Percentiles rank a stretch among this genome's conserved stretches.
Conservation (phyloP, 202 grass and related monocot species). For the Cymbopogon flexuosus region DNA sequence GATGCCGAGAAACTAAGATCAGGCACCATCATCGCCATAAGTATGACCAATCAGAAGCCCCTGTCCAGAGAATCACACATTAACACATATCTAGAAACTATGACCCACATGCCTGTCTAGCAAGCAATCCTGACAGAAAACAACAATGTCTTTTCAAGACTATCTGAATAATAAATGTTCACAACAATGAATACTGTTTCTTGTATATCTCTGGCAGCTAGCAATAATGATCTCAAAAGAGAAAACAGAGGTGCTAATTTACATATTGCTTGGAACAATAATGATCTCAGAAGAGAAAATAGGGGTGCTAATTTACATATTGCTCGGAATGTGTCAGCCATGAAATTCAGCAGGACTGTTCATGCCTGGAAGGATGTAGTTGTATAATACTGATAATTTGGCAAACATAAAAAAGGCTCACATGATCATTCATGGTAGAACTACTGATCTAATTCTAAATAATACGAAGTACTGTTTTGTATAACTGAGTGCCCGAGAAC, state of each 20-base stretch:
- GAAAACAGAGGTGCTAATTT: not conserved
- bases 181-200: not conserved
- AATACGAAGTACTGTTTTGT: not conserved
- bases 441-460: not conserved
- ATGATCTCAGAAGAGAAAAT: not conserved
- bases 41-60: conserved; percentile 22
- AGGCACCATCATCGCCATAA: conserved; percentile 52
- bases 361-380: not conserved
- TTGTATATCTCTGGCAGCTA: not conserved
- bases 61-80: conserved; percentile 16
- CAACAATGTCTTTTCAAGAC: not conserved
- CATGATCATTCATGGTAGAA: not conserved
- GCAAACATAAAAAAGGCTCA: not conserved
- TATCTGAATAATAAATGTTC: not conserved
- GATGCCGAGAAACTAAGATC: conserved; percentile 59
- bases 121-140: not conserved
- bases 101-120: not conserved
- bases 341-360: not conserved
- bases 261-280: not conserved
- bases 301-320: not conserved
- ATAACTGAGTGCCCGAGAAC: not conserved
- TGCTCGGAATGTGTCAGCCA: not conserved
- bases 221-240: not conserved
- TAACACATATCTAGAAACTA: not conserved
- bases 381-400: not conserved